Conservation (phyloP, 129 eudicot species). For the Daucus carota region DNA sequence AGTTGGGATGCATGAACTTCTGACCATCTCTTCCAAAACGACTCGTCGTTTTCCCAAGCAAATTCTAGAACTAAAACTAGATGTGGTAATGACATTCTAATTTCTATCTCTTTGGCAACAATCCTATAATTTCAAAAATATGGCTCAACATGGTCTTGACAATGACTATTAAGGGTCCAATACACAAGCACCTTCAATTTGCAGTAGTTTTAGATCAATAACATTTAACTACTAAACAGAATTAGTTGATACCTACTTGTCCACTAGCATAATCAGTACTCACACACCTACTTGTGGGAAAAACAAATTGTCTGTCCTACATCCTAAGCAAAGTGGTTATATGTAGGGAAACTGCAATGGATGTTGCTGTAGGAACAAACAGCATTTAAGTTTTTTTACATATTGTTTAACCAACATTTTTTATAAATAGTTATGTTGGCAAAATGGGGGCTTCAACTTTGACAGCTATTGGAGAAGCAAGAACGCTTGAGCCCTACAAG, state of each 20-base stretch:
- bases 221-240: background rate
- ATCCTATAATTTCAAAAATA: background rate
- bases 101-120: background rate
- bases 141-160: constrained; percentile 1
- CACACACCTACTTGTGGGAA: no score
- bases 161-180: constrained; percentile 1
- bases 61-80: background rate
- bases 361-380: background rate
- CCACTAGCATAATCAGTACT: no score
- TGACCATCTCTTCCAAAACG: constrained; percentile 3
- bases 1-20: background rate
- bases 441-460: constrained; percentile 4
- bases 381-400: background rate
- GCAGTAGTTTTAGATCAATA: background rate
- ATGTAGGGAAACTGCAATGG: background rate
- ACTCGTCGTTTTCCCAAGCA: constrained; percentile 1
- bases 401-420: background rate
- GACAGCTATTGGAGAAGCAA: background rate
- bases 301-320: background rate
- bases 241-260: background rate
- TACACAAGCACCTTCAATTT: background rate
- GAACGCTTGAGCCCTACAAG: background rate
- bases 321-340: background rate
- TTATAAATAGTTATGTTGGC: no score
- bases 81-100: background rate